phyloP scores from a whole-genome alignment of 2,329 filamentous ascomycete species.

The Phyllosticta citrichinensis region DNA sequence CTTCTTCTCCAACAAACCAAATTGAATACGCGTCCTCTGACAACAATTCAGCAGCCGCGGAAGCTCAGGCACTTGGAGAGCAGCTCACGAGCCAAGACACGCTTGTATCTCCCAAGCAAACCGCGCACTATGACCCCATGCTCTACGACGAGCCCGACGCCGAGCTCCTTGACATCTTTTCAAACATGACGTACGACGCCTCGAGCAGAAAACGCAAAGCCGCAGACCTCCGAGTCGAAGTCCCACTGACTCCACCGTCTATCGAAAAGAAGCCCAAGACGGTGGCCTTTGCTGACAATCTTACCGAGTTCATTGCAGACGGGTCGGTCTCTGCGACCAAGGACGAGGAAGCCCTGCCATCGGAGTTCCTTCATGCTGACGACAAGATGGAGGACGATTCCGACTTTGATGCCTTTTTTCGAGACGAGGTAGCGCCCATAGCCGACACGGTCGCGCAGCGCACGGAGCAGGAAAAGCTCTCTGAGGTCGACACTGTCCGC shows the following conservation, averaged over 20 bases:
- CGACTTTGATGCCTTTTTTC: slow-evolving; percentile 24
- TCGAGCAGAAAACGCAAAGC: slow-evolving; percentile 22
- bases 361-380: slow-evolving; percentile 14
- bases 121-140: slow-evolving; percentile 21
- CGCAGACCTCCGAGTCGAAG: slow-evolving; percentile 35
- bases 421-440: slow-evolving; percentile 25
- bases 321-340: not conserved
- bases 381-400: slow-evolving; percentile 18
- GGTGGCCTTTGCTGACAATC: slow-evolving; percentile 28
- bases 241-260: slow-evolving; percentile 34
- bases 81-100: slow-evolving; percentile 21
- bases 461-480: slow-evolving; percentile 36
- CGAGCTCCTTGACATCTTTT: not conserved
- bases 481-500: slow-evolving; percentile 37
- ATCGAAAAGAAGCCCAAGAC: slow-evolving; percentile 32
- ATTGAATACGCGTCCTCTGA: slow-evolving; percentile 29
- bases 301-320: slow-evolving; percentile 22
- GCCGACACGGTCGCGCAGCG: slow-evolving; percentile 26
- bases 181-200: not conserved
- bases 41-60: slow-evolving; percentile 23
- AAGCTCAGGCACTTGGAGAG: slow-evolving; percentile 24
- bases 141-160: slow-evolving; percentile 19
- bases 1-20: slow-evolving; percentile 26
- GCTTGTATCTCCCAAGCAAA: slow-evolving; percentile 1
- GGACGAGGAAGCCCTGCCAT: slow-evolving; percentile 14